phyloP scores from a whole-genome alignment of 257 asterid species.

The Jacaranda mimosifolia region DNA sequence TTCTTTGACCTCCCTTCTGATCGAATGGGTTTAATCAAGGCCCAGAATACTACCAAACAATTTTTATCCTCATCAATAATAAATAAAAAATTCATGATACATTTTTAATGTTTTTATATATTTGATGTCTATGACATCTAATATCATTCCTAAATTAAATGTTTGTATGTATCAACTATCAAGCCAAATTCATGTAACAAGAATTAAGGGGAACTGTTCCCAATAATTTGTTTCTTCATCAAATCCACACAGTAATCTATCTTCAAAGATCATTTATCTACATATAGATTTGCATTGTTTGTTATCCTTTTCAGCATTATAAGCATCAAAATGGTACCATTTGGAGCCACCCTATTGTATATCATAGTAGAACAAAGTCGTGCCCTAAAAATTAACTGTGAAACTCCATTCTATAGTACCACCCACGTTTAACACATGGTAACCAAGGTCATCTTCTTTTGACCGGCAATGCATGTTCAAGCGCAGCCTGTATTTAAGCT shows the following conservation, averaged over 20 bases:
- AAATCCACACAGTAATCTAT: constrained; percentile 43
- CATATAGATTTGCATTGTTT: constrained; percentile 43
- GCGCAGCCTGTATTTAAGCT: constrained; percentile 23
- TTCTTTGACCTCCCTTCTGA: too few relatives aligned
- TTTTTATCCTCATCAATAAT: too few relatives aligned
- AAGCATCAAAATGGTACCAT: constrained; percentile 52
- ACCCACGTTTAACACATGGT: constrained; percentile 35
- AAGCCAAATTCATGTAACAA: constrained; percentile 1
- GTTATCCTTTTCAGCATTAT: constrained; percentile 42
- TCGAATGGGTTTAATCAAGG: too few relatives aligned
- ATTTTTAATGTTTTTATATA: too few relatives aligned
- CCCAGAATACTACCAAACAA: too few relatives aligned
- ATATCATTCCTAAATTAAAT: too few relatives aligned
- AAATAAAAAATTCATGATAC: too few relatives aligned
- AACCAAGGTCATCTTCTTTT: constrained; percentile 52
- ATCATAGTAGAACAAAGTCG: constrained; percentile 56
- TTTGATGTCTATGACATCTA: too few relatives aligned
- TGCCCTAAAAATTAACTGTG: constrained; percentile 37
- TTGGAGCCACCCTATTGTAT: constrained; percentile 34
- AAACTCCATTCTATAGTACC: constrained; percentile 45
- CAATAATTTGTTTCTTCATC: constrained; percentile 39
- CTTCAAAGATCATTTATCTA: constrained; percentile 51
- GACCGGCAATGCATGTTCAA: constrained; percentile 56
- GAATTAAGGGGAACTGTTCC: constrained; percentile 40
- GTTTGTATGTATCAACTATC: too few relatives aligned